phyloP scores from a whole-genome alignment of 805 yeast genomes.

The Brettanomyces sp. region DNA sequence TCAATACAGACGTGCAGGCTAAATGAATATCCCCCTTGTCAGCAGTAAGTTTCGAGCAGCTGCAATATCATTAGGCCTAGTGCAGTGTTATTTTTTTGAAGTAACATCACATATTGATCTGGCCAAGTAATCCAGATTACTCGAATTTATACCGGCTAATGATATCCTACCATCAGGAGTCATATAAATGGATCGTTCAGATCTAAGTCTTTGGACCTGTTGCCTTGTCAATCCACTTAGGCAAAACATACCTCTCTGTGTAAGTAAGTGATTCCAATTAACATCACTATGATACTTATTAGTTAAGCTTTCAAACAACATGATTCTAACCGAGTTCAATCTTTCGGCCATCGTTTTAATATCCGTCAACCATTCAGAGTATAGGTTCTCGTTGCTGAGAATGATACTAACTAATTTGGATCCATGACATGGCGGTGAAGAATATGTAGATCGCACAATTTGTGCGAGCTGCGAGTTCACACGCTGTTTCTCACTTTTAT shows the following conservation, averaged over 20 bases:
- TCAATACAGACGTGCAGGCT: no score
- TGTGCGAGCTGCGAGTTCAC: slow-evolving; percentile 62
- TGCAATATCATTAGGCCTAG: no score
- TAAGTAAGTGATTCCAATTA: slow-evolving; percentile 78
- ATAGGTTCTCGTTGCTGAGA: slow-evolving; percentile 49
- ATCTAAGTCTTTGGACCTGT: slow-evolving; percentile 55
- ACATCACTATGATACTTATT: slow-evolving; percentile 38
- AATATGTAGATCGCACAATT: slow-evolving; percentile 77
- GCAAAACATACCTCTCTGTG: slow-evolving; percentile 95
- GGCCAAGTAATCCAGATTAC: slow-evolving; percentile 70
- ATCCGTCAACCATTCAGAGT: slow-evolving; percentile 71
- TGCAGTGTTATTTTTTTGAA: slow-evolving; percentile 3
- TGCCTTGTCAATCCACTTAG: slow-evolving; percentile 71
- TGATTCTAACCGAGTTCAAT: slow-evolving; percentile 60
- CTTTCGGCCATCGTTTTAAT: slow-evolving; percentile 73
- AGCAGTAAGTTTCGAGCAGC: no score
- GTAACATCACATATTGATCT: slow-evolving; percentile 45
- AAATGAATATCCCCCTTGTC: no score
- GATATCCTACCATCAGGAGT: slow-evolving; percentile 89
- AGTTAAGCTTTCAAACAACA: slow-evolving; percentile 49
- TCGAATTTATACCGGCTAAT: slow-evolving; percentile 77
- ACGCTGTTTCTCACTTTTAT: slow-evolving; percentile 40
- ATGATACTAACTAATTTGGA: slow-evolving; percentile 79
- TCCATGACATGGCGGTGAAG: slow-evolving; percentile 94
- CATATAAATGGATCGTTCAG: slow-evolving; percentile 68